Evolutionary conservation across 2,329 filamentous ascomycete species (phyloP).

Genomic region (Paecilomyces dactylethromorphus): DNA sequence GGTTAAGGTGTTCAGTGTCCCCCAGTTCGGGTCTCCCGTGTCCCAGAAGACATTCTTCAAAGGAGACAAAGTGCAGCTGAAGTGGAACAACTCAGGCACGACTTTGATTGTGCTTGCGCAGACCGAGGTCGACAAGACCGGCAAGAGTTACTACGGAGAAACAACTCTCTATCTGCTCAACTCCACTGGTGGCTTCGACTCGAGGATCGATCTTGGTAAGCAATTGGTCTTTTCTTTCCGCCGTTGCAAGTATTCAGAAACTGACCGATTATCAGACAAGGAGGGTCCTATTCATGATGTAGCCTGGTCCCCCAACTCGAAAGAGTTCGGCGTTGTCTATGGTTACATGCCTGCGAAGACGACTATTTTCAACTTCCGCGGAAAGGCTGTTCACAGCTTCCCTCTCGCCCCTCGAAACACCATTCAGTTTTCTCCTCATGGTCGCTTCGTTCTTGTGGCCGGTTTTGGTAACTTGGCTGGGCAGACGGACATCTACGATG

Average conservation of each 20-base stretch:
- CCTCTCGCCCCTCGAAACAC: conserved; percentile 86
- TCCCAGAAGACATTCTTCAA: conserved; percentile 99
- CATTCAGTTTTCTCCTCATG: conserved; percentile 87
- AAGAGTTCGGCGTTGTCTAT: conserved; percentile 96
- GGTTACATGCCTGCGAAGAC: conserved; percentile 99
- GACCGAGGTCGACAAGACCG: conserved; percentile 95
- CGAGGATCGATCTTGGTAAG: conserved; percentile 69
- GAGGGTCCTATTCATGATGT: conserved; percentile 98
- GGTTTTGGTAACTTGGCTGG: conserved; percentile 97
- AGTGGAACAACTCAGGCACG: conserved; percentile 92
- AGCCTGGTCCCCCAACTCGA: conserved; percentile 95
- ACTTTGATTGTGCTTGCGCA: conserved; percentile 90
- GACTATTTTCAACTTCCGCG: conserved; percentile 91
- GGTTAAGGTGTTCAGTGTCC: conserved; percentile 91
- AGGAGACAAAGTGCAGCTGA: conserved; percentile 96
- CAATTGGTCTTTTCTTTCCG: conserved; percentile 1
- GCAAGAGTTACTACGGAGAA: conserved; percentile 99
- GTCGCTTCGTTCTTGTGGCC: conserved; percentile 86
- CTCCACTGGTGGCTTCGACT: conserved; percentile 86
- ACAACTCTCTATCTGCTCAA: conserved; percentile 94
- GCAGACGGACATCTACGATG: conserved; percentile 95
- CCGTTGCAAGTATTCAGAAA: background rate
- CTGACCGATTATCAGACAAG: conserved; percentile 58
- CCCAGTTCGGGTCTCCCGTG: conserved; percentile 72
- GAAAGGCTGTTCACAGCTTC: conserved; percentile 76